Base-by-base conservation (phyloP, 2,329 filamentous ascomycete species). In the Colletotrichum nymphaeae region DNA sequence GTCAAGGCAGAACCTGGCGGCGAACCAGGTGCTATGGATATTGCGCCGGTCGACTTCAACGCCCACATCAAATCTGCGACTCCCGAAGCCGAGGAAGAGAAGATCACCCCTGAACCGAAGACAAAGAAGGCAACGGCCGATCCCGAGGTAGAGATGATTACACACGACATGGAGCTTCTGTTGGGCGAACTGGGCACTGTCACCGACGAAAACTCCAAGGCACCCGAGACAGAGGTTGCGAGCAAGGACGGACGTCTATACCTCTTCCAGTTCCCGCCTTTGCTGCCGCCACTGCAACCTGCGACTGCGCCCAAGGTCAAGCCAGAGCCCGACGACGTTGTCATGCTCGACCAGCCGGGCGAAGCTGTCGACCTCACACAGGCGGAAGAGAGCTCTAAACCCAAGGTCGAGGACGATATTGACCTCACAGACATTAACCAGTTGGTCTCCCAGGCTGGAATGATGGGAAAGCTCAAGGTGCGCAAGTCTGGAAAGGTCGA, bases 241-340 rank as follows among this genome's bases (percentile, higher is more conserved):
- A 69, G 72, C 26, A 76, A 76, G 32, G 75, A 91, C 58, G 90
- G 90, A 26, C 86, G 89, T 49, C 80, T 92, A 65, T 92, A 91
- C 74, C 84, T 93, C 63, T 92, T 92, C 81, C 91, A 92, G 76
- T 89, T 93, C 76, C 91, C 91, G 53, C 90, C 90, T 5, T 82
- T 92, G 4, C 84, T 92, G 12, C 90, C 91, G 8, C 87, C 89
- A 0, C 82, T 92, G n/a, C 83, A 80, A 74, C 79, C 75, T 69
- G 72, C 78, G 14, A 75, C 78, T 28, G 78, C 78, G 26, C 74
- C 76, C 64, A 81, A 81, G 35, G 78, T 87, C 69, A 87, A 88
- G 78, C 76, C 81, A 3, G 87, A 88, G 69, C 83, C 83, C 8
- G 77, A 82, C 30, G 81, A 85, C 32, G 78, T 82, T 14, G 78